These are phyloP conservation scores for Fusarium verrucosum DNA, from an alignment of 2,329 filamentous ascomycete genomes.

Conservation along the genomic window DNA sequence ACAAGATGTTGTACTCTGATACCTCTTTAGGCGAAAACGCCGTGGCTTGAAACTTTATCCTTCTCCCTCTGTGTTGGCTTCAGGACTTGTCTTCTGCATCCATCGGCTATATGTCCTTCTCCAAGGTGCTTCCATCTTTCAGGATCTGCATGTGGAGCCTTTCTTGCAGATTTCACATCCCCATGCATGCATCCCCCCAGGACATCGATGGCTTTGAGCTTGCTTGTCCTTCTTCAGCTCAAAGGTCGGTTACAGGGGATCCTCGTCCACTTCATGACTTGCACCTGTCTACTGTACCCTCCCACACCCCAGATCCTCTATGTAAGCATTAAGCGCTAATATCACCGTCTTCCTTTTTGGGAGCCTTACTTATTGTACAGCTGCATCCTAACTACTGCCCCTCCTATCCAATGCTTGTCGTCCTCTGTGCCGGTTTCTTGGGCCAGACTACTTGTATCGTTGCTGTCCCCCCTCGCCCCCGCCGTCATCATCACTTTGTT, in stretches of 20 bases:
- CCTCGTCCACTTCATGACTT: conserved; percentile 34
- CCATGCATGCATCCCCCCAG: conserved; percentile 2
- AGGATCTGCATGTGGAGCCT: not conserved
- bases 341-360: conserved; percentile 29
- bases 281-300: conserved; percentile 8
- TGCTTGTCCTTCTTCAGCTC: conserved; percentile 3
- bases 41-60: conserved; percentile 14
- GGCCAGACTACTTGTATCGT: conserved; percentile 37
- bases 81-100: not conserved
- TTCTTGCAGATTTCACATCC: conserved; percentile 8
- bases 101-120: not conserved
- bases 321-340: conserved; percentile 25
- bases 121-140: not conserved
- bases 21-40: conserved; percentile 8
- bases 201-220: not conserved
- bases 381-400: conserved; percentile 10
- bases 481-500: conserved; percentile 25
- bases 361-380: conserved; percentile 12
- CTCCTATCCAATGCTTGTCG: conserved; percentile 6
- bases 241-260: conserved; percentile 26
- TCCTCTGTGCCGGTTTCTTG: conserved; percentile 26
- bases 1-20: conserved; percentile 18
- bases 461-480: conserved; percentile 14
- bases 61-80: conserved; percentile 20
- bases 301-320: not conserved